Base-by-base conservation (phyloP, 2,329 filamentous ascomycete genomes). In the Chlorencoelia australis region DNA sequence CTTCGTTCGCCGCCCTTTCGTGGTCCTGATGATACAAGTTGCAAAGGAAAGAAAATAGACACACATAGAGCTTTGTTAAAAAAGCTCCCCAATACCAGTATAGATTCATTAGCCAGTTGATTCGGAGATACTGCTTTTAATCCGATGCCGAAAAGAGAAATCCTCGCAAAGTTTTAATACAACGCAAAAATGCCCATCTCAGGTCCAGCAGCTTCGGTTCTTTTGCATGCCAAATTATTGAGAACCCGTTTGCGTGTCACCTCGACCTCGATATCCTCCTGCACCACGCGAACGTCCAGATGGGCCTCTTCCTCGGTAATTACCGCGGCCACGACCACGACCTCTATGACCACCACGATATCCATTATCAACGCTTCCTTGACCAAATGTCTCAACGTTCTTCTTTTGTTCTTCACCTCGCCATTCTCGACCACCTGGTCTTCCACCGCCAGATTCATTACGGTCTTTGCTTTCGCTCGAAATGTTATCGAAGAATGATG, bases 401-500 rank as follows among this genome's bases (percentile, higher is more conserved):
- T 86, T 87, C 59, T 81, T 86, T 58, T 94, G 84, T 59, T 96
- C 91, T 59, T 96, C 87, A 25, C 79, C 81, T 36, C 91, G 79
- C 77, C 91, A 93, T 58, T 94, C 86, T 31, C 83, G 77, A 20
- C 86, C 87, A 39, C 82, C 80, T n/a, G 76, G 69, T 57, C 77
- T 75, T 4, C 71, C 71, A 27, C 67, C 71, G 8, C 73, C 71
- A 25, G 78, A 79, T 43, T 89, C 84, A 34, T 84, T 78, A 28
- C 91, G 77, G 47, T 98, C 91, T 59, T 83, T 93, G 44, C 84
- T 73, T 58, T 98, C 91, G 48, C 85, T 94, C 1, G 86, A 94
- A 46, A 98, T 95, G 60, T 98, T 95, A 63, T 98, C 91, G 56
- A 98, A 98, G 69, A 98, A 98, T 2, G 86, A 94, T 3, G 67